Percentiles rank a stretch among this genome's conserved stretches.
Conservation (phyloP, 768 basidiomycete genomes). For the Tylopilus balloui region DNA sequence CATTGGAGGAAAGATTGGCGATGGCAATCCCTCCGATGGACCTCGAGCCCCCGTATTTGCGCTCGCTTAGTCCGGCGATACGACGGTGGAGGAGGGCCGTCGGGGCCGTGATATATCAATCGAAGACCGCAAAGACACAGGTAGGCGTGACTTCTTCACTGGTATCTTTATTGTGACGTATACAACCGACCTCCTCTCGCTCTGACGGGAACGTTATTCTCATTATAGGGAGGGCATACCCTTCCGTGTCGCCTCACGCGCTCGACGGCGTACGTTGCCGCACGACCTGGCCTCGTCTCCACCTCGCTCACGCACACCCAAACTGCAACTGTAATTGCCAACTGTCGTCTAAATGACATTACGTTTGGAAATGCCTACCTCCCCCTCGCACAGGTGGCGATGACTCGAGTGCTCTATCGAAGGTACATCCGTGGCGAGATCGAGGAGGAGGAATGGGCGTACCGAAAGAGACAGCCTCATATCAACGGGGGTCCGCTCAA, state of each 20-base stretch:
- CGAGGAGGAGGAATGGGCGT: background rate
- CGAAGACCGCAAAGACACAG: constrained; percentile 32
- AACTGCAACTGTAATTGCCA: constrained; percentile 32
- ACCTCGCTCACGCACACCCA: constrained; percentile 28
- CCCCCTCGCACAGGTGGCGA: constrained; percentile 48
- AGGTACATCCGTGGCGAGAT: constrained; percentile 47
- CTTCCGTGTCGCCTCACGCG: constrained; percentile 42
- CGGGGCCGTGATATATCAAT: constrained; percentile 34
- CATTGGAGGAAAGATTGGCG: constrained; percentile 38
- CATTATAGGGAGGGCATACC: constrained; percentile 51
- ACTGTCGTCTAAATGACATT: constrained; percentile 39
- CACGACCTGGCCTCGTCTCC: constrained; percentile 29
- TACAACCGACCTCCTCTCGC: too few species aligned
- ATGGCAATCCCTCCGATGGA: constrained; percentile 38
- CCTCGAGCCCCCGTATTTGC: constrained; percentile 30
- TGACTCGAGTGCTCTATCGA: constrained; percentile 48
- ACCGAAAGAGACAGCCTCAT: background rate
- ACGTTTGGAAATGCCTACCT: constrained; percentile 51
- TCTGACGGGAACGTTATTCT: background rate
- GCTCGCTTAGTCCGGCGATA: constrained; percentile 32
- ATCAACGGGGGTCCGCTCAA: constrained; percentile 36
- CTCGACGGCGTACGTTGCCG: constrained; percentile 34
- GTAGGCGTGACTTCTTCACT: constrained; percentile 30
- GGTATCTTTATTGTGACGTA: background rate
- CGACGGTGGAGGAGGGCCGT: constrained; percentile 46